Conservation (phyloP, 2,329 filamentous ascomycete species). For the Daldinia sp. region DNA sequence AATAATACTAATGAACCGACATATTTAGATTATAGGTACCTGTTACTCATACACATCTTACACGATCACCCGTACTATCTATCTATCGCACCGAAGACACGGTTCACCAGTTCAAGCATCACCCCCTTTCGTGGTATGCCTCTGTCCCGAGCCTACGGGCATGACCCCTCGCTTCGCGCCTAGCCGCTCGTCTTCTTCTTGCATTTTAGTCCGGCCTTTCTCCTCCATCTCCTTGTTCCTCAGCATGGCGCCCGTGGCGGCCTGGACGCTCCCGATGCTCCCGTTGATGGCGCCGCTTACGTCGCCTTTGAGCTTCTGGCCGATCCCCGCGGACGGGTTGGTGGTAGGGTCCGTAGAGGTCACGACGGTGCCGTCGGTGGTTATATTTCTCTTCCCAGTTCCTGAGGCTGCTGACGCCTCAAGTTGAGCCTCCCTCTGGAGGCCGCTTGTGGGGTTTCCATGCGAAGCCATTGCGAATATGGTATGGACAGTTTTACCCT, state of each 20-base stretch:
- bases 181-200: slow-evolving; percentile 45
- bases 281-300: slow-evolving; percentile 41
- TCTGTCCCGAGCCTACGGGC: slow-evolving; percentile 42
- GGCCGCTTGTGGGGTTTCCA: slow-evolving; percentile 32
- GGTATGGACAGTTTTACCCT: neutral
- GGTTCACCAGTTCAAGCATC: neutral
- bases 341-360: slow-evolving; percentile 41
- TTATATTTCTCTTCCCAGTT: slow-evolving; percentile 35
- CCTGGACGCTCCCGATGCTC: slow-evolving; percentile 43
- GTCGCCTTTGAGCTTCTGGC: slow-evolving; percentile 47
- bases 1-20: neutral
- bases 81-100: neutral
- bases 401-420: slow-evolving; percentile 13
- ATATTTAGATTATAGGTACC: no score
- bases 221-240: slow-evolving; percentile 43
- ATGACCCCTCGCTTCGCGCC: slow-evolving; percentile 44
- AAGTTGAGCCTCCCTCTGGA: slow-evolving; percentile 26
- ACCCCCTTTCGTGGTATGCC: slow-evolving; percentile 22
- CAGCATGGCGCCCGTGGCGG: slow-evolving; percentile 38
- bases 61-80: neutral
- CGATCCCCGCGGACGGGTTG: slow-evolving; percentile 37
- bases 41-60: neutral
- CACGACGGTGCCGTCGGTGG: slow-evolving; percentile 35
- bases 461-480: slow-evolving; percentile 29
- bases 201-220: slow-evolving; percentile 45